phyloP scores from a whole-genome alignment of 148 eudicot genomes.

The Rhododendron simsii region DNA sequence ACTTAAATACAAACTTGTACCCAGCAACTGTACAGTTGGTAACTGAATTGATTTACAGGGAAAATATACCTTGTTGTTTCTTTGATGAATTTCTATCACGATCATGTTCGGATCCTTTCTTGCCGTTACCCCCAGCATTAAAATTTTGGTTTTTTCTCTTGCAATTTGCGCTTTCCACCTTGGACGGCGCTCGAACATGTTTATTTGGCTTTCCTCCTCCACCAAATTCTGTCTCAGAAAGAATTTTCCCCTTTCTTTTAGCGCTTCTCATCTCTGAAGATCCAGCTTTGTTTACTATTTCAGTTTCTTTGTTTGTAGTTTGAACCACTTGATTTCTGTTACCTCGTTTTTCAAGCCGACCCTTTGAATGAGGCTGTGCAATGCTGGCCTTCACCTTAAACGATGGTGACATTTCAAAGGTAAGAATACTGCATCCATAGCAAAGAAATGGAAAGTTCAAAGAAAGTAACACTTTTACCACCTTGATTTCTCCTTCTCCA shows the following conservation, averaged over 20 bases:
- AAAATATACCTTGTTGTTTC: background rate
- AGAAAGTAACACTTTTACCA: background rate
- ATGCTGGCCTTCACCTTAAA: conserved; percentile 26
- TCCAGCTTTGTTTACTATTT: conserved; percentile 7
- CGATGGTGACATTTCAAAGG: background rate
- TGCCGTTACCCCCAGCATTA: background rate
- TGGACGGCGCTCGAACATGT: background rate
- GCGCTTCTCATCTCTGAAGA: conserved; percentile 16
- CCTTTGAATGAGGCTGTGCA: conserved; percentile 21
- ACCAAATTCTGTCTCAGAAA: conserved; percentile 1
- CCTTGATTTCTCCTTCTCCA: conserved; percentile 17
- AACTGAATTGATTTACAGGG: background rate
- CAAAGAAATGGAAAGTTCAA: background rate
- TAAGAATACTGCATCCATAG: background rate
- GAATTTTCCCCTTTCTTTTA: conserved; percentile 3
- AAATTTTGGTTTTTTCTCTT: background rate
- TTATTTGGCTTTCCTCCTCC: conserved; percentile 11
- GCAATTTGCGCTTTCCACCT: background rate
- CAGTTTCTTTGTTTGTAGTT: conserved; percentile 8
- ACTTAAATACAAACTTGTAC: background rate
- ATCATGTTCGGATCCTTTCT: background rate
- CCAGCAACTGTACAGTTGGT: background rate
- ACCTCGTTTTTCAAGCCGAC: conserved; percentile 11
- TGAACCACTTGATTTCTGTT: conserved; percentile 3
- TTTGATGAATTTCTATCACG: background rate